Base-by-base conservation (phyloP, 2,329 filamentous ascomycete genomes). In the Daldinia sp. region DNA sequence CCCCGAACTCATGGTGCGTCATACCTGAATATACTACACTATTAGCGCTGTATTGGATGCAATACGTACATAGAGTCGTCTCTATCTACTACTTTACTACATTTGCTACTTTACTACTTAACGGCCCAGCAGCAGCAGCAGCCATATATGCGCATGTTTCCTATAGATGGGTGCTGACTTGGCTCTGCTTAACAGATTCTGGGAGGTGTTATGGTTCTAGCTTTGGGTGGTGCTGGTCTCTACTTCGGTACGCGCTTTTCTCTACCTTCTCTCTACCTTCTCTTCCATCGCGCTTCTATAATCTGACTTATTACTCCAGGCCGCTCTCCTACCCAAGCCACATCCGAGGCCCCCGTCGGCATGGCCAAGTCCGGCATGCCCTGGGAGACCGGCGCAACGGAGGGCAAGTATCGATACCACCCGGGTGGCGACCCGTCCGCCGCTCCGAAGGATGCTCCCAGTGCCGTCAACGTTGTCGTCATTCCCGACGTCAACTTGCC, bases 381-480 rank as follows among this genome's bases (percentile, higher is more conserved):
- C 71, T 99, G 96, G 96, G 92, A 99, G 83, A 87, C 87, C 68
- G 89, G 87, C 68, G 81, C 85, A 70, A 77, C 82, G 73, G 84
- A 86, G 75, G 89, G 90, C 79, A 92, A 93, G 82, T 89, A 90
- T 87, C 87, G 90, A 82, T 93, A 93, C 84, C 89, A 93, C 86
- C 94, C 94, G 67, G 92, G 93, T 76, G 96, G 94, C 76, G 93
- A 98, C 83, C 83, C 87, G 78, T 90, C 79, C 82, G 86, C 90
- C 78, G 84, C 88, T 70, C 92, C 92, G 80, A 93, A 91, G 85
- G 93, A 98, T 78, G 96, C 96, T 69, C 96, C 96, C 74, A 97
- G 93, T 82, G 96, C 96, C 72, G 85, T 99, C 83, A 97, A 99
- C 87, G 92, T 92, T 73, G 94, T 98, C 76, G 91, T 99, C 79